Evolutionary conservation across 768 basidiomycete genomes (phyloP), one percentile per base, ranked within the genome.

Genomic region (Cyclocybe cylindracea): DNA sequence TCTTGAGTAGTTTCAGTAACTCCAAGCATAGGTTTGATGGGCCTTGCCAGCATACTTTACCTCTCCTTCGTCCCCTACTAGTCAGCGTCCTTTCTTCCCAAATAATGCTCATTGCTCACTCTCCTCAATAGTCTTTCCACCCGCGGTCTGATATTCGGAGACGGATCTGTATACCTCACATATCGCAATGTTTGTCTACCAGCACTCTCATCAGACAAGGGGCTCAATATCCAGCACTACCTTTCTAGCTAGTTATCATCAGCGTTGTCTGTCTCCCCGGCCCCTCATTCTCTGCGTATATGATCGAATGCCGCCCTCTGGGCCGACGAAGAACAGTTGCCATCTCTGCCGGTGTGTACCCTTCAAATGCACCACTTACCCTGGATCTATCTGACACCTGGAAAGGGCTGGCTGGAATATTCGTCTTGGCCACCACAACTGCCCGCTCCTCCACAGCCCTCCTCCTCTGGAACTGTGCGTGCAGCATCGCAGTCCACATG

Each of bases 391-490:
- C 78, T 72, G 77, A 77, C 70, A 68, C 75, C 70, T 64, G 76
- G 63, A 65, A 69, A 82, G 80, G 75, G 67, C 75, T 87, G 61
- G 87, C 86, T 13, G 86, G 85, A 18, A 76, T 73, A 11, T 87
- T 88, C 70, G 72, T 89, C 34, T 83, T 84, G 62, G 83, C 76
- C 60, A 80, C 75, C 46, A 87, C 87, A 50, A 87, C 85, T 34
- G 78, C 86, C 43, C 74, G 77, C 61, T 83, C 75, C 60, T 84
- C 82, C 14, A 72, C 82, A 49, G 72, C 77, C 44, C 71, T 87
- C 45, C 72, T 89, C 37, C 87, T 82, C 51, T 88, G 85, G 85
- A 87, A 87, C 63, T 87, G 86, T 63, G 84, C 76, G 13, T 85
- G 83, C 48, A 70, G 66, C 7, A 5, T 24, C 24, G 5, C 24